Evolutionary conservation across 805 yeast species (phyloP).

Genomic region (Candida cerambycidarum): DNA sequence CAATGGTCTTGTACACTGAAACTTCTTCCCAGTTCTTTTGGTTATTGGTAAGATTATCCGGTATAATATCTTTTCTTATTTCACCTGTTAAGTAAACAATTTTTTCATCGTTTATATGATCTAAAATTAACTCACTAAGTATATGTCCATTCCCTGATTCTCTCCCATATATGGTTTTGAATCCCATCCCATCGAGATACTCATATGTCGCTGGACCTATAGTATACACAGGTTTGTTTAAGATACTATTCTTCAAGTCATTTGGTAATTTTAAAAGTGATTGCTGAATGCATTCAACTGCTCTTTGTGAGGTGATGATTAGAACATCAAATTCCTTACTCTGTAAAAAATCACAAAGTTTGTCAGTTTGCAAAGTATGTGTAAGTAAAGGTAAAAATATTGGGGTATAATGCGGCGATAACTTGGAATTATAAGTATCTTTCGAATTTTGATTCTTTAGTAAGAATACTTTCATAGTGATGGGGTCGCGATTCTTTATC

Average conservation of each 20-base stretch:
- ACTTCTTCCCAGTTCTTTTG: conserved; percentile 54
- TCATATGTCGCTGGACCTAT: conserved; percentile 88
- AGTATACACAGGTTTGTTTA: conserved; percentile 64
- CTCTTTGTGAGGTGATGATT: conserved; percentile 87
- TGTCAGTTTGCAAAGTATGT: conserved; percentile 53
- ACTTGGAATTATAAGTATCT: conserved; percentile 25
- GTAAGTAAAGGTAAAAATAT: conserved; percentile 71
- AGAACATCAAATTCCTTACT: conserved; percentile 35
- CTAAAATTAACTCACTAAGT: conserved; percentile 61
- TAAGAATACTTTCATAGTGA: conserved; percentile 44
- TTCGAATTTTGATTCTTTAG: conserved; percentile 65
- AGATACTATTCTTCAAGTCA: conserved; percentile 21
- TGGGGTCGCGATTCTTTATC: neutral
- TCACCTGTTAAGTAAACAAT: conserved; percentile 84
- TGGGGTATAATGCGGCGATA: conserved; percentile 21
- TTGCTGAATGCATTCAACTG: conserved; percentile 73
- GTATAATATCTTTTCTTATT: conserved; percentile 77
- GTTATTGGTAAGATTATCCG: conserved; percentile 49
- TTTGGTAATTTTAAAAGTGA: conserved; percentile 31
- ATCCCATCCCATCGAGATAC: conserved; percentile 61
- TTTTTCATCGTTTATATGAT: conserved; percentile 25
- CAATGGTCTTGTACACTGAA: conserved; percentile 66
- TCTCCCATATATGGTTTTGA: conserved; percentile 59
- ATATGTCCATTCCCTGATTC: conserved; percentile 79
- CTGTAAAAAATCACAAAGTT: conserved; percentile 44